Evolutionary conservation across 139 green algal genomes (phyloP), one percentile per base, ranked within the genome.

Genomic region (Pedinophyceae sp.): DNA sequence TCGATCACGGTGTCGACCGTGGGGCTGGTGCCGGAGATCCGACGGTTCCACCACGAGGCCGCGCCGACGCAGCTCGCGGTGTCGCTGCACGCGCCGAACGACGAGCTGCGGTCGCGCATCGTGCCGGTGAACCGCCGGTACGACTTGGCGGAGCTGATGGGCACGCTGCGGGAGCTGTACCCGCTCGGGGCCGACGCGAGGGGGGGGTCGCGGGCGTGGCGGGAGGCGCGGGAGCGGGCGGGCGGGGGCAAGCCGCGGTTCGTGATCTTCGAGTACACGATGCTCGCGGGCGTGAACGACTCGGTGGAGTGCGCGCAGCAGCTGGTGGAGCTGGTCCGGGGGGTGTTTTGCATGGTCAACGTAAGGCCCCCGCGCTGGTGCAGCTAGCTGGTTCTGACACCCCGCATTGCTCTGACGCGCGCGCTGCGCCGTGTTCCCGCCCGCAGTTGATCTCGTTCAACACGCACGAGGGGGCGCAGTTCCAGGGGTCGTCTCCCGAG

Each of bases 221-320:
- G n/a, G n/a, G n/a, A n/a, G n/a, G 29, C 2, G 16, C 20, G 49
- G 50, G 24, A 58, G 59, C 57, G 57, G 6, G 41, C 57, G 19
- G 13, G 48, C 18, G 50, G 19, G 1, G 30, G 38, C 46, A 48
- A 60, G 38, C 52, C 51, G 2, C 64, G 55, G 30, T 49, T 76
- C 30, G 76, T 94, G 54, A 66, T 95, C 20, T 74, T 96, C n/a
- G 86, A 93, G 68, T 93, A 95, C 70, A 75, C 83, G 10, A 84
- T 95, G 82, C 76, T 95, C 4, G 22, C 28, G 15, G 80, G 75
- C 4, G 64, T 96, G 25, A 95, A 95, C 58, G 86, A 95, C 72
- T 78, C 39, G 2, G 19, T 66, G 45, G 74, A 86, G 28, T 80
- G 95, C 53, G 87, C 87, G n/a, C 49, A 29, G 22, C 50, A 66